Conservation (phyloP, 345 rosid species). For the Orychophragmus violaceus region DNA sequence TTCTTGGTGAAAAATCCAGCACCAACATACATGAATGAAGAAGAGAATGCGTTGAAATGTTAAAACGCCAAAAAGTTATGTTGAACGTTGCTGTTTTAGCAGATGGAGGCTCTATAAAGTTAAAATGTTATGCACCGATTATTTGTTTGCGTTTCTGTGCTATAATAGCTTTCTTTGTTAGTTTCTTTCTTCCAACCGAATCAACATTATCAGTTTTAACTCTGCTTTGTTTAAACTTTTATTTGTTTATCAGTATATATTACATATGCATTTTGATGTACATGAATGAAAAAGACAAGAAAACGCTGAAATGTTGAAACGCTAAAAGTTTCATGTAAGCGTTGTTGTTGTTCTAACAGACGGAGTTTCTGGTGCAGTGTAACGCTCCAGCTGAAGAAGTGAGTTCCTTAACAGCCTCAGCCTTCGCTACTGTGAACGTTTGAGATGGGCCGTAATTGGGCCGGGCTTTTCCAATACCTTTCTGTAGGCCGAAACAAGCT, state of each 20-base stretch:
- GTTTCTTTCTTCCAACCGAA: not conserved
- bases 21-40: constrained; percentile 1
- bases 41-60: not conserved
- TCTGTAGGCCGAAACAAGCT: constrained; percentile 43
- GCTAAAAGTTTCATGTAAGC: not conserved
- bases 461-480: constrained; percentile 42
- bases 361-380: constrained; percentile 32
- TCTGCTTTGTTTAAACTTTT: not conserved
- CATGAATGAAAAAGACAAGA: not conserved
- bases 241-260: not conserved
- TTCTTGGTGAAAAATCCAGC: too few relatives aligned
- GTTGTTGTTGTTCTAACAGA: constrained; percentile 23
- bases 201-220: not conserved
- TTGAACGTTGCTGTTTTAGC: not conserved
- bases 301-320: not conserved
- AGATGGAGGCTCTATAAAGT: not conserved
- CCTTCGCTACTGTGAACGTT: constrained; percentile 41
- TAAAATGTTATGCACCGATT: not conserved
- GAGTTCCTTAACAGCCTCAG: constrained; percentile 33
- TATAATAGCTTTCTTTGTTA: too few relatives aligned
- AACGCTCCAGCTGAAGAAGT: constrained; percentile 53
- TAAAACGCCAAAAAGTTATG: not conserved
- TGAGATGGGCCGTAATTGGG: constrained; percentile 41
- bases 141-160: not conserved
- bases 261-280: not conserved